These are phyloP conservation scores for Aspergillus candidus DNA, from an alignment of 2,329 filamentous ascomycete species.

Conservation along the genomic window DNA sequence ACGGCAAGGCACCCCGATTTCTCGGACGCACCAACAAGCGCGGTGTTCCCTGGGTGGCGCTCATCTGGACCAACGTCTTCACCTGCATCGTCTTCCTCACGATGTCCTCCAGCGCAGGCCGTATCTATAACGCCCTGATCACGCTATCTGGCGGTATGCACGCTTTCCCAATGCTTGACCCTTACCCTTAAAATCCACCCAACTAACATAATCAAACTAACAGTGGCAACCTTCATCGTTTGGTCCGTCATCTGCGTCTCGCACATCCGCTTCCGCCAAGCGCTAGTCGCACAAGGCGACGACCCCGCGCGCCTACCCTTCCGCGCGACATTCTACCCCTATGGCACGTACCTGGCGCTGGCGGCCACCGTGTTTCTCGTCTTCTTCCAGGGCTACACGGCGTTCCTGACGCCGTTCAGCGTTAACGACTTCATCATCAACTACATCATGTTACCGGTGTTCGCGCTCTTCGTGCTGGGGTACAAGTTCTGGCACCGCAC, in stretches of 20 bases:
- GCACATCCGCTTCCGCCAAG: constrained; percentile 39
- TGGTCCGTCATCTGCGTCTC: constrained; percentile 37
- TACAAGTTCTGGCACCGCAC: constrained; percentile 44
- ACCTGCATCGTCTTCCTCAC: constrained; percentile 42
- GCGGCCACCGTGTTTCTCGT: constrained; percentile 45
- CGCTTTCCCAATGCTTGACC: too few relatives aligned
- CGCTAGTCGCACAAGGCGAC: constrained; percentile 33
- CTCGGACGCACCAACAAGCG: constrained; percentile 61
- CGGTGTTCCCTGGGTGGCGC: constrained; percentile 55
- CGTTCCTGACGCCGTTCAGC: constrained; percentile 46
- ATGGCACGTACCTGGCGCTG: constrained; percentile 45
- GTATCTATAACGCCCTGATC: constrained; percentile 27
- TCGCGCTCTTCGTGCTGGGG: constrained; percentile 40
- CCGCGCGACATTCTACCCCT: constrained; percentile 46
- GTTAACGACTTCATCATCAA: constrained; percentile 49
- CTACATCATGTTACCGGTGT: constrained; percentile 50
- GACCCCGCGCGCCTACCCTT: constrained; percentile 42
- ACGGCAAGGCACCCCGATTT: constrained; percentile 63
- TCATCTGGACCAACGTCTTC: constrained; percentile 64
- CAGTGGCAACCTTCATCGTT: constrained; percentile 37
- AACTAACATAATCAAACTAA: background rate
- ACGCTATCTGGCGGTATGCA: constrained; percentile 29
- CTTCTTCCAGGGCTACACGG: constrained; percentile 50
- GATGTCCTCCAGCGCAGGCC: constrained; percentile 25
- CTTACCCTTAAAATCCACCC: background rate